Evolutionary conservation across 83 land plant genomes (phyloP).

Genomic region (Diphasiastrum complanatum): DNA sequence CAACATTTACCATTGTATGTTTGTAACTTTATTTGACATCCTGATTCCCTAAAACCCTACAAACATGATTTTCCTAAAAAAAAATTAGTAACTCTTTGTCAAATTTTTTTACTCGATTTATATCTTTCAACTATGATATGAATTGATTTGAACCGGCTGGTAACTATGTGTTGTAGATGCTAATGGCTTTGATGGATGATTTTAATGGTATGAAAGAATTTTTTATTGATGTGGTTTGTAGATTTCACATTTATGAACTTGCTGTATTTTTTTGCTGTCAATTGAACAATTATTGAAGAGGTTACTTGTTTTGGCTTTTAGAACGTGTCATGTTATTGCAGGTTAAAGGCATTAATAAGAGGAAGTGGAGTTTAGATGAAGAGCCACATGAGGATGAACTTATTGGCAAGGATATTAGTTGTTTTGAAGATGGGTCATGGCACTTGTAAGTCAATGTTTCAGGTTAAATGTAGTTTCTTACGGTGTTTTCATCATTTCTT

Average conservation of each 20-base stretch:
- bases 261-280: background rate
- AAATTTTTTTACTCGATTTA: too few species aligned
- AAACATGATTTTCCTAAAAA: too few species aligned
- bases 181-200: background rate
- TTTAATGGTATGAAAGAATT: background rate
- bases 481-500: too few species aligned
- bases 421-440: conserved; percentile 1
- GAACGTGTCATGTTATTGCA: background rate
- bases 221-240: too few species aligned
- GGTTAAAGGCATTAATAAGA: background rate
- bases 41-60: too few species aligned
- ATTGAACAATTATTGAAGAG: background rate
- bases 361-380: conserved; percentile 1
- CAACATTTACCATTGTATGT: too few species aligned
- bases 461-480: too few species aligned
- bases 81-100: too few species aligned
- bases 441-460: background rate
- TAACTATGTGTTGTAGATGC: background rate
- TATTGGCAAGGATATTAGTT: background rate
- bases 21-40: too few species aligned
- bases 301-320: background rate
- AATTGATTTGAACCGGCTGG: too few species aligned
- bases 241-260: too few species aligned
- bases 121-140: too few species aligned
- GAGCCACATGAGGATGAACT: conserved; percentile 1